Evolutionary conservation across 106 monocot species (phyloP).

Genomic region (Acorus calamus): DNA sequence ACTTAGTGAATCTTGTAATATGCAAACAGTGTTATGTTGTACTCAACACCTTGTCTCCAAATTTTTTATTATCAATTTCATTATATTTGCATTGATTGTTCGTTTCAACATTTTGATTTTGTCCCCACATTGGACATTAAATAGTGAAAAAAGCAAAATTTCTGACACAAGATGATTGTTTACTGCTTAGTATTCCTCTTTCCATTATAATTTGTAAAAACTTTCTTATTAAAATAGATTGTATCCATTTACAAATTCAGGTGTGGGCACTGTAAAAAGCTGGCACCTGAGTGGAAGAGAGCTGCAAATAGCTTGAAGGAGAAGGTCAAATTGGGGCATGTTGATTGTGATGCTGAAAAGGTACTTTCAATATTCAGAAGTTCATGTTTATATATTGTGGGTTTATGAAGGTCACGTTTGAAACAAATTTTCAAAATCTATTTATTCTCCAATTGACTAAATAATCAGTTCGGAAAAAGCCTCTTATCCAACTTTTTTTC

Average conservation of each 20-base stretch:
- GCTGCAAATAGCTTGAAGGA: slow-evolving; percentile 89
- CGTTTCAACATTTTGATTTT: neutral
- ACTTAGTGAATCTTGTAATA: no score
- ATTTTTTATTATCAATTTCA: neutral
- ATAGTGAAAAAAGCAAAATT: no score
- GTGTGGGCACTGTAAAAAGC: slow-evolving; percentile 98
- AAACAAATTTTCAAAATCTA: no score
- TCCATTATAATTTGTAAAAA: no score
- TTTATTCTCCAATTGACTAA: no score
- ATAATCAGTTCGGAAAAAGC: no score
- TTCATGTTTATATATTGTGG: neutral
- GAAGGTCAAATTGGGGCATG: slow-evolving; percentile 92
- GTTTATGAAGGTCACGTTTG: neutral
- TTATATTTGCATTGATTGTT: neutral
- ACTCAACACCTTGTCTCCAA: neutral
- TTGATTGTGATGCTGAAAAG: slow-evolving; percentile 95
- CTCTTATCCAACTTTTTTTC: no score
- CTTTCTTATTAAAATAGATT: no score
- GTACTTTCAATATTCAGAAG: slow-evolving; percentile 16
- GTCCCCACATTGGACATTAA: no score
- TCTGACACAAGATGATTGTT: no score
- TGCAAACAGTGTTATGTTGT: no score
- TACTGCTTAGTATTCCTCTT: no score
- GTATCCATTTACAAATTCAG: slow-evolving; percentile 19
- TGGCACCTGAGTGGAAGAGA: slow-evolving; percentile 97